Base-by-base conservation (phyloP, 148 eudicot species). In the Heliosperma pusillum region DNA sequence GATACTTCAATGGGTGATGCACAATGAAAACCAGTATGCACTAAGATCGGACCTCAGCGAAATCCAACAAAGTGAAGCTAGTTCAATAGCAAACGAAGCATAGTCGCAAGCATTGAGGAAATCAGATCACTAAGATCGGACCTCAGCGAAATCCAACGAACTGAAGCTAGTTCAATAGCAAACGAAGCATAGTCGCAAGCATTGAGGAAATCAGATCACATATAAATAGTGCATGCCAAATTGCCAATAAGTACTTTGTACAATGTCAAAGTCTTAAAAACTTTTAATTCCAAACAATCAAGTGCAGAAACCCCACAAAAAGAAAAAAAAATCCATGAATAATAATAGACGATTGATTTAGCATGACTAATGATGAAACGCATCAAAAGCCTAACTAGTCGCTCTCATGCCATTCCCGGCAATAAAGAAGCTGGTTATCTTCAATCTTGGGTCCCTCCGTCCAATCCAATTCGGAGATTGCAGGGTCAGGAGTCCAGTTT, bases 361-460 rank as follows among this genome's bases (percentile, higher is more conserved):
- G 55, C 44, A 70, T 50, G 71, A 71, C 52, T 62, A 47, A 70
- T 75, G 72, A 75, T 70, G 57, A 75, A 75, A 40, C 78, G 74
- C 78, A 60, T 74, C 65, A 74, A 74, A 74, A 72, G 57, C 63
- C 82, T 60, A 61, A 72, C 68, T 78, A 58, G 20, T 67, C 40
- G 36, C 61, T 59, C 77, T 52, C 81, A 25, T 74, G 78, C 78
- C 74, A 69, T 74, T 74, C 78, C 60, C 65, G 68, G 52, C 79
- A 75, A 40, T 76, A 80, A 71, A 76, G 79, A 47, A 47, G 17
- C 53, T 2, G 53, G 17, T 47, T 0, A 47, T 47, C 47, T 40
- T 40, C 30, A 74, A 29, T 53, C 55, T n/a, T 73, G 81, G 81
- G 77, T 72, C 81, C 81, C 77, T 25, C 15, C 15, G n/a, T 8